Percentiles rank a stretch among this genome's conserved stretches.
Conservation (phyloP, 176 grass and related monocot genomes). For the Juncus effusus region DNA sequence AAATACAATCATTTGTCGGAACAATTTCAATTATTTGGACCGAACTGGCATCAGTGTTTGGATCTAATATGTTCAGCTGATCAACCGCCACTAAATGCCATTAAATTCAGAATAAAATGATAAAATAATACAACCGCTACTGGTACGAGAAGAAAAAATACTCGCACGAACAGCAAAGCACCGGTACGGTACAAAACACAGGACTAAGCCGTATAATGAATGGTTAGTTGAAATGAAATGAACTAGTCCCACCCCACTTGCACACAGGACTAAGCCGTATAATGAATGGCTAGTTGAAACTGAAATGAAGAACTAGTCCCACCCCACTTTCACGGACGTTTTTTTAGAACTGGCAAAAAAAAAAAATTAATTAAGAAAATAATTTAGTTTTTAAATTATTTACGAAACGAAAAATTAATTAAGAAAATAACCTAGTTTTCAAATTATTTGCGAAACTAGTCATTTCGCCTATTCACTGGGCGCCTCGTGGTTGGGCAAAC, state of each 20-base stretch:
- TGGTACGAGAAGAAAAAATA: slow-evolving; percentile 23
- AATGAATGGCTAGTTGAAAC: not conserved
- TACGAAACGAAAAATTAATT: too few relatives aligned
- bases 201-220: slow-evolving; percentile 3
- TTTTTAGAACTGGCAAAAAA: too few relatives aligned
- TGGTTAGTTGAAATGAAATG: not conserved
- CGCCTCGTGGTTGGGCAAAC: too few relatives aligned
- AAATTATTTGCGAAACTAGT: too few relatives aligned
- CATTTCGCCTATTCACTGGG: too few relatives aligned
- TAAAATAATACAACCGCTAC: slow-evolving; percentile 9
- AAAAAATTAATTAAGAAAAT: too few relatives aligned
- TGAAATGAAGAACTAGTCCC: too few relatives aligned
- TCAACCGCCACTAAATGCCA: slow-evolving; percentile 6
- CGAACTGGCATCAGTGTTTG: not conserved
- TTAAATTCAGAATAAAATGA: not conserved
- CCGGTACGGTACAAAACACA: slow-evolving; percentile 11
- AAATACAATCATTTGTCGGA: slow-evolving; percentile 2
- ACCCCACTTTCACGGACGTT: slow-evolving; percentile 1
- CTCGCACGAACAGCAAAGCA: slow-evolving; percentile 27
- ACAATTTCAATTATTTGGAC: slow-evolving; percentile 19
- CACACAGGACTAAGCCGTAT: not conserved
- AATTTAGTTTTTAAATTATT: too few relatives aligned
- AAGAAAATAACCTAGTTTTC: too few relatives aligned
- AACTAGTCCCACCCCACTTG: not conserved
- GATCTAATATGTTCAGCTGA: not conserved